Base-by-base conservation (phyloP, 2,329 filamentous ascomycete species). In the Samsoniella hepiali region DNA sequence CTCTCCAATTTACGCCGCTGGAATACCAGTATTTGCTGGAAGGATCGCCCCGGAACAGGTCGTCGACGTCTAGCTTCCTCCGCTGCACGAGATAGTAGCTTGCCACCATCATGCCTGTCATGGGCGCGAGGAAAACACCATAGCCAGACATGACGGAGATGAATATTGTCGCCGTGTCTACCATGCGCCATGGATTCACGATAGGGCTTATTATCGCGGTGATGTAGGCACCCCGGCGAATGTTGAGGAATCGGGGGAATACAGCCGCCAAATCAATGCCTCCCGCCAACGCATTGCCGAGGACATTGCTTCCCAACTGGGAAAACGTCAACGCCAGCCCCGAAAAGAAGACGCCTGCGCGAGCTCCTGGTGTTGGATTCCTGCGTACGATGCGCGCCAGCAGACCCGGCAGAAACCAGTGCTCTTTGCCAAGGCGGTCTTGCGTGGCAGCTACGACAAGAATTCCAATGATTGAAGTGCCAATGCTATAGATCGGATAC, bases 381-480 rank as follows among this genome's bases (percentile, higher is more conserved):
- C 72, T 68, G 38, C 69, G 67, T 1, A 77, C 58, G 2, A 78
- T 64, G 11, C 67, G 69, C 27, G 70, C 74, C 15, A 78, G 70
- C 4, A 79, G 68, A 3, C 72, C 67, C 0, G 75, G 73, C 1
- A 75, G 76, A 51, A 75, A 78, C 76, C 76, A 78, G 56, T 78
- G 67, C 13, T 74, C 69, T 38, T 75, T 73, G 8, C 66, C 74
- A 59, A 77, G 73, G 5, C 73, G 69, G 2, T 74, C 66, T 64
- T 78, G 76, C 0, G 76, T 77, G 0, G 76, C 77, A 0, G 77
- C 75, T 0, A 76, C 78, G 29, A 78, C 75, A 0, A 79, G 65
- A 13, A 79, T 78, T 0, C 77, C 77, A 8, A 78, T 73, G 15
- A 79, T 67, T 1, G 74, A 73, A 3, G 71, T 72, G 3, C 73